Base-by-base conservation (phyloP, 208 protist genomes). In the Kentomonas sorsogonicus region DNA sequence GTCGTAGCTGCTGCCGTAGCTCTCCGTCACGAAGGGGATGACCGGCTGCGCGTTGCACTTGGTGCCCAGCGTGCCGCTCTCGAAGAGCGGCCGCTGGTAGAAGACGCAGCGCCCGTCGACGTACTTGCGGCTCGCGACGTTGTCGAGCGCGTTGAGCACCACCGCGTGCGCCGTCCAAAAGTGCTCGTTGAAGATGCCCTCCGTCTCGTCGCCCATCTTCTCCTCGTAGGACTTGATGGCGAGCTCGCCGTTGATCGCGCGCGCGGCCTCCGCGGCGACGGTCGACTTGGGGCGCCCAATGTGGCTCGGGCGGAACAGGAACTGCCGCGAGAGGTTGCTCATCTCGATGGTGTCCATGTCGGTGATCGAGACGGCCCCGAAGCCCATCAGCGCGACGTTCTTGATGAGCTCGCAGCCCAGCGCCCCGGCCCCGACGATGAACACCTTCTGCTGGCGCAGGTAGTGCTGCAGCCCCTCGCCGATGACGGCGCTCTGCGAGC, bases 261-360 rank as follows among this genome's bases (percentile, higher is more conserved):
- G 67, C 16, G 91, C 95, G 5, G 89, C 94, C 31, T 76, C 73
- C 1, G 89, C 94, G 1, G 98, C 98, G 22, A 86, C 79, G 5
- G 82, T 69, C 1, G 97, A 97, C 76, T 99, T 99, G 22, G 96
- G 57, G 43, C 93, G 79, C 39, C 84, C 79, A 54, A 99, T 94
- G 79, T 99, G 96, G 41, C 69, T 77, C 25, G 82, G 57, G 48
- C 98, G 88, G 89, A 99, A 99, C 6, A 99, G 79, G 73, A 99
- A 99, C 86, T 99, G 98, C 34, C 98, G 75, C 29, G 96, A 99
- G 9, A 99, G 80, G 76, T 99, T 99, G 46, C 94, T 99, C 79
- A 97, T 98, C 69, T 99, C 99, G 70, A 99, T 99, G 0, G 68
- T 91, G 70, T 99, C 98, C 96, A 99, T 99, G 78, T 99, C 99